Evolutionary conservation across 2,329 filamentous ascomycete genomes (phyloP), one percentile per base, ranked within the genome.

Genomic region (Penicillium sp.): DNA sequence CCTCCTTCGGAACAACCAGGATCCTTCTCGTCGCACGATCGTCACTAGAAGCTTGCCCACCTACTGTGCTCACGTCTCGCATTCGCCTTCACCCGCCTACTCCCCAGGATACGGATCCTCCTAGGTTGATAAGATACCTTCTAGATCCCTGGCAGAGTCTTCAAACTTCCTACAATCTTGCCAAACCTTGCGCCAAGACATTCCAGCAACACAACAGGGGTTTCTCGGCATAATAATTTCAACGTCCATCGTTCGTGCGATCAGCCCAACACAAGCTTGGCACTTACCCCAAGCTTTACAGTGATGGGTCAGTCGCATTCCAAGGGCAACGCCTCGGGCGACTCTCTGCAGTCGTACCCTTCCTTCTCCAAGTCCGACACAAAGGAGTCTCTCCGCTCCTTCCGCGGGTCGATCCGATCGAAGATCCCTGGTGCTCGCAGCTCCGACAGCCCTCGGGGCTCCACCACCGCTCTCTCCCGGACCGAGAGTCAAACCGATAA

Each of bases 291-390:
- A 36, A 55, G 44, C 59, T 55, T 61, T 65, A 22, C 62, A 61
- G 68, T 58, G 52, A 77, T 77, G 75, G 75, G 75, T 65, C 74
- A 77, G 66, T 72, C 75, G 65, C 75, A 76, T 67, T 77, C 75
- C 60, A 77, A 77, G 64, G 73, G 74, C 61, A 75, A 73, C 52
- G 79, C 81, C 61, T 76, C 78, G 43, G 71, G 72, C 56, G 82
- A 87, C 31, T 77, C 80, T 53, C 76, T 96, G 51, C 86, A 89
- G 70, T 88, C 89, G 27, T 95, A 93, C 70, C 92, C 91, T 25
- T 95, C 92, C 25, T 92, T 97, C 68, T 88, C 86, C 73, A 87
- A 87, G 68, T 89, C 90, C 49, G 92, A 97, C 67, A 97, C 92
- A 25, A 92, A 91, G 69, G 91, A 95, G 58, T 96, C 90, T 6